Base-by-base conservation (phyloP, 768 basidiomycete species). In the Fistulinella prunicolor region DNA sequence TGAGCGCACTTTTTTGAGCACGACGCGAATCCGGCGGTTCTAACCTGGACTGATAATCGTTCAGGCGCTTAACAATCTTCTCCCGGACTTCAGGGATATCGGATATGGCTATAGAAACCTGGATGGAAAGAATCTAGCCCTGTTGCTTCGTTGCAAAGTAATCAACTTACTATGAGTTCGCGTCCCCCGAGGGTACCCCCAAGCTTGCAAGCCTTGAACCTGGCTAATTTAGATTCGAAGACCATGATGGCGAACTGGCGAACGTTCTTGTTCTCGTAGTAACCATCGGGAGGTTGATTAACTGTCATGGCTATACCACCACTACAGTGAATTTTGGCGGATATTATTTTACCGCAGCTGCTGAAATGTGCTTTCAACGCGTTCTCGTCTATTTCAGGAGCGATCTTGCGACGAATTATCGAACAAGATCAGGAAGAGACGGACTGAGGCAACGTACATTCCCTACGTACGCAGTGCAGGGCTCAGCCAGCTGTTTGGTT, bases 201-300 rank as follows among this genome's bases (percentile, higher is more conserved):
- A 21, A 76, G 56, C 10, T 52, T 47, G 42, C 82, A 59, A 12
- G 83, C 83, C 38, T 56, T 66, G 20, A 49, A 54, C 3, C 73
- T 74, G 29, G 72, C 71, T 6, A 44, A 38, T 24, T 65, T 52
- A 16, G 71, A 62, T 0, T 41, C 56, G 52, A 82, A 84, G 17
- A 72, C 62, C 6, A 85, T 53, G 6, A 73, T 71, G 19, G 79
- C 84, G 52, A 84, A 85, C 52, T 73, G 74, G 16, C 70, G 68
- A 51, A 74, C 63, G 12, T 56, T 68, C 47, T 70, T 64, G 20
- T 76, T 74, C 23, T 65, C 62, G 55, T 73, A 50, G 38, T 62
- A 62, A 7, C 47, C 50, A 43, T 50, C 49, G 21, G 60, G 45
- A 45, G 62, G 50, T 23, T 56, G 63, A 28, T 50, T 65, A 1